A percentile compares a stretch with the other conserved stretches of the same genome.
Evolutionary conservation across 371 early-diverging fungal species (phyloP).

Genomic region (Apophysomyces variabilis): DNA sequence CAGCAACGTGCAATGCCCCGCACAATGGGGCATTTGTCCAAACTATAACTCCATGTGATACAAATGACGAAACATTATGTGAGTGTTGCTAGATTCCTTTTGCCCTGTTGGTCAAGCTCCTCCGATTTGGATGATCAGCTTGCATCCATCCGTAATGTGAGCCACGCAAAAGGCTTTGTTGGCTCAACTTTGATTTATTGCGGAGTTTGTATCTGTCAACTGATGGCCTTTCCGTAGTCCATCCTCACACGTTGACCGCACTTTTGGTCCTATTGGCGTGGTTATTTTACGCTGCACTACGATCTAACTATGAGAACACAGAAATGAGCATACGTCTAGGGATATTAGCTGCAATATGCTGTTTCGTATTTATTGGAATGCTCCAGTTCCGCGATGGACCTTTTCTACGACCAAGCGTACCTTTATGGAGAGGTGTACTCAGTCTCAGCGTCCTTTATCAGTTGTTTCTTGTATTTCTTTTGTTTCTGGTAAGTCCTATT

Average conservation of each 20-base stretch:
- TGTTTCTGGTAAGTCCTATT: conserved; percentile 78
- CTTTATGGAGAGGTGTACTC: conserved; percentile 90
- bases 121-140: neutral
- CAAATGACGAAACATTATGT: conserved; percentile 4
- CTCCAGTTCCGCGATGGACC: conserved; percentile 93
- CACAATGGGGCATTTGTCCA: neutral
- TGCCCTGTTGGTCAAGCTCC: neutral
- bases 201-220: conserved; percentile 10
- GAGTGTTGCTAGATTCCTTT: neutral
- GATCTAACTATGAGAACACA: conserved; percentile 55
- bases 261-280: conserved; percentile 53
- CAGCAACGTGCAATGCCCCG: neutral
- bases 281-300: conserved; percentile 62
- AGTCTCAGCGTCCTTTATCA: conserved; percentile 87
- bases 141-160: neutral
- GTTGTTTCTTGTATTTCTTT: conserved; percentile 82
- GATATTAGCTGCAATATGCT: conserved; percentile 67
- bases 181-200: conserved; percentile 7
- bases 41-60: neutral
- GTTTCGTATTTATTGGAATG: conserved; percentile 84
- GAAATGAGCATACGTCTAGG: conserved; percentile 74
- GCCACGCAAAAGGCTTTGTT: neutral
- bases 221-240: conserved; percentile 31
- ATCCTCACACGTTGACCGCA: conserved; percentile 58
- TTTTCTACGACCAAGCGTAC: conserved; percentile 94